These are phyloP conservation scores for Vanrija pseudolonga DNA, from an alignment of 1,284 basidiomycete genomes.

Conservation along the genomic window DNA sequence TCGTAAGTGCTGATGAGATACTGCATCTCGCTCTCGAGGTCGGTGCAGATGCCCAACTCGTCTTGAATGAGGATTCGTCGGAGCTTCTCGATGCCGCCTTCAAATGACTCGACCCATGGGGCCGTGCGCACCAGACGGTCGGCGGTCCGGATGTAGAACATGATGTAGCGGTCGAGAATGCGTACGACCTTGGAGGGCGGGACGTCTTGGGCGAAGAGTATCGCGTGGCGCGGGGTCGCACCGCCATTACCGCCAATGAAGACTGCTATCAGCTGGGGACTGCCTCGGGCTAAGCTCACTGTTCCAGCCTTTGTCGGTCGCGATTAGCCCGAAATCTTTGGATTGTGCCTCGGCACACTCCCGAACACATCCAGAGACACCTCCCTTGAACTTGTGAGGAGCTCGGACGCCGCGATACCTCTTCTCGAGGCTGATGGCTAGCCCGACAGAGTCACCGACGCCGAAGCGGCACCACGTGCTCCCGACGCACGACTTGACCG, in stretches of 20 bases:
- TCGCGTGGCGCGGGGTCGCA: slow-evolving; percentile 60
- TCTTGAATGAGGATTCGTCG: slow-evolving; percentile 68
- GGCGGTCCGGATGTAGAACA: slow-evolving; percentile 70
- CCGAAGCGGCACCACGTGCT: slow-evolving; percentile 70
- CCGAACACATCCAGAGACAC: too few species aligned
- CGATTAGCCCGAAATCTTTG: slow-evolving; percentile 74
- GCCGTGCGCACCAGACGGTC: slow-evolving; percentile 67
- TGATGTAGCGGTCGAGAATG: slow-evolving; percentile 66
- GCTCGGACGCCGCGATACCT: slow-evolving; percentile 65
- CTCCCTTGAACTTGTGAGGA: slow-evolving; percentile 74
- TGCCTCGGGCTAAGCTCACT: slow-evolving; percentile 45
- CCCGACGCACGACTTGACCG: slow-evolving; percentile 61
- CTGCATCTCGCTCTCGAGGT: slow-evolving; percentile 69
- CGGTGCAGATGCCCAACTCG: slow-evolving; percentile 67
- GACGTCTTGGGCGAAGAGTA: slow-evolving; percentile 57
- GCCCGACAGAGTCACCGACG: slow-evolving; percentile 68
- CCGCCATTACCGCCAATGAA: slow-evolving; percentile 73
- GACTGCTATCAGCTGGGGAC: slow-evolving; percentile 49
- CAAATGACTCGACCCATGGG: slow-evolving; percentile 68
- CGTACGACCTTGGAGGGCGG: slow-evolving; percentile 61
- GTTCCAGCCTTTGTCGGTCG: slow-evolving; percentile 74
- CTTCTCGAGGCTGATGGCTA: slow-evolving; percentile 69
- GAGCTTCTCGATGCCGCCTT: slow-evolving; percentile 66
- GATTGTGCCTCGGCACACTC: slow-evolving; percentile 48
- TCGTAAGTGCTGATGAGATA: slow-evolving; percentile 63